Conservation (phyloP, 177 flowering plant species). For the Telopea speciosissima region DNA sequence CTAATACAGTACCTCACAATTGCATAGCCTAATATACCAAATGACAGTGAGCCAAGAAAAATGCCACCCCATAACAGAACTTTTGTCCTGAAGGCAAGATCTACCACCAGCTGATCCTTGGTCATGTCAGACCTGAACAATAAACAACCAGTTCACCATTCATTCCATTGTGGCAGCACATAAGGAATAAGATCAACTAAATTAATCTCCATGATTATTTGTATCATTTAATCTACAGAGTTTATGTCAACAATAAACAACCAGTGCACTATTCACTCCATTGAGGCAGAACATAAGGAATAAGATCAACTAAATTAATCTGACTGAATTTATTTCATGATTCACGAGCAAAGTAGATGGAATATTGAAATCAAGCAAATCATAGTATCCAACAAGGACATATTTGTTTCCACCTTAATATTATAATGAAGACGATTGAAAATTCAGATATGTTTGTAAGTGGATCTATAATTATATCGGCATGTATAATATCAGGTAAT, state of each 20-base stretch:
- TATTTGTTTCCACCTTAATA: too few relatives aligned
- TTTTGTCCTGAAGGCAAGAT: slow-evolving; percentile 48
- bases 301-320: neutral
- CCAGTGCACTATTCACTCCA: neutral
- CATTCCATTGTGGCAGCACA: neutral
- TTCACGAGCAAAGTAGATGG: neutral
- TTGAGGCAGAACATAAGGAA: neutral
- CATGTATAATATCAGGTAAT: neutral
- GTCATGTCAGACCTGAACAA: slow-evolving; percentile 59
- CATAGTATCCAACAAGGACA: too few relatives aligned
- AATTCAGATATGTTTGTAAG: too few relatives aligned
- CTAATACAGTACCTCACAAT: slow-evolving; percentile 38
- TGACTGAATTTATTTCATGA: neutral
- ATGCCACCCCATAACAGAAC: slow-evolving; percentile 63
- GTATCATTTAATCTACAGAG: too few relatives aligned
- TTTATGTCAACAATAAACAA: slow-evolving; percentile 13
- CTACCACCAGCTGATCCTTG: slow-evolving; percentile 62
- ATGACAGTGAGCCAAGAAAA: slow-evolving; percentile 56
- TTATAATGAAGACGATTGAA: too few relatives aligned
- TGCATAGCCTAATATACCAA: slow-evolving; percentile 69
- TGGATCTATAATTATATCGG: neutral
- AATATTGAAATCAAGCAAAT: too few relatives aligned
- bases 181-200: neutral
- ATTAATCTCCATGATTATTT: neutral
- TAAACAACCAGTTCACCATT: neutral